Conservation (phyloP, 176 grass and related monocot genomes). For the Zoysia pacifica region DNA sequence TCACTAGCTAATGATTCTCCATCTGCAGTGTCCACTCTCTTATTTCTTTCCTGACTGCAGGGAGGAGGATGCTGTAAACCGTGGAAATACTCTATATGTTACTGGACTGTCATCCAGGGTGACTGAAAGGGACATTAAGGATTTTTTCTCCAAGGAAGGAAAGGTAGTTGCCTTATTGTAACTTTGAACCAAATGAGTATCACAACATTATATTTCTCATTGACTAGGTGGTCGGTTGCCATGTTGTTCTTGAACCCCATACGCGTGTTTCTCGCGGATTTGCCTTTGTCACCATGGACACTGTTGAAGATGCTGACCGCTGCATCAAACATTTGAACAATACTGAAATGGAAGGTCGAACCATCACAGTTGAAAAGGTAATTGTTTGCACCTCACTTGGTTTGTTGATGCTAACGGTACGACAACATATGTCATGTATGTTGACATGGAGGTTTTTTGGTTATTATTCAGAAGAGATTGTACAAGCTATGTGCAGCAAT, state of each 20-base stretch:
- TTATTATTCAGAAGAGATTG: constrained; percentile 83
- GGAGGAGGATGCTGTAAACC: constrained; percentile 52
- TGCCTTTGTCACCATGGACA: constrained; percentile 79
- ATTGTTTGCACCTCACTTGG: constrained; percentile 19
- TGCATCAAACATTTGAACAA: constrained; percentile 75
- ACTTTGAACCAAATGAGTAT: neutral
- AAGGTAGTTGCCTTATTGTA: constrained; percentile 44
- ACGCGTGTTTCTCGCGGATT: constrained; percentile 70
- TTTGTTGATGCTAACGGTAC: constrained; percentile 28
- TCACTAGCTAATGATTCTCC: constrained; percentile 10
- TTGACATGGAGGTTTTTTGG: constrained; percentile 82
- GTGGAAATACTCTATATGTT: constrained; percentile 73
- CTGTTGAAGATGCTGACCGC: constrained; percentile 63
- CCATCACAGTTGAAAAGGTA: constrained; percentile 78
- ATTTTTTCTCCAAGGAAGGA: constrained; percentile 75
- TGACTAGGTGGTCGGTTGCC: constrained; percentile 55
- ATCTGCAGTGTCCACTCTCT: neutral
- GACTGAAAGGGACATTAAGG: constrained; percentile 63
- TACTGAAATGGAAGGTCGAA: constrained; percentile 60
- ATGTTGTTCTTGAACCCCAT: constrained; percentile 72
- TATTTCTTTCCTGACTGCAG: constrained; percentile 29
- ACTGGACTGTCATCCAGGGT: constrained; percentile 72
- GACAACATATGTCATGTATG: constrained; percentile 36
- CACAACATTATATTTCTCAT: constrained; percentile 17
- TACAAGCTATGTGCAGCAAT: constrained; percentile 70